Base-by-base conservation (phyloP, 1,139 yeast genomes). In the Diutina ranongensis region DNA sequence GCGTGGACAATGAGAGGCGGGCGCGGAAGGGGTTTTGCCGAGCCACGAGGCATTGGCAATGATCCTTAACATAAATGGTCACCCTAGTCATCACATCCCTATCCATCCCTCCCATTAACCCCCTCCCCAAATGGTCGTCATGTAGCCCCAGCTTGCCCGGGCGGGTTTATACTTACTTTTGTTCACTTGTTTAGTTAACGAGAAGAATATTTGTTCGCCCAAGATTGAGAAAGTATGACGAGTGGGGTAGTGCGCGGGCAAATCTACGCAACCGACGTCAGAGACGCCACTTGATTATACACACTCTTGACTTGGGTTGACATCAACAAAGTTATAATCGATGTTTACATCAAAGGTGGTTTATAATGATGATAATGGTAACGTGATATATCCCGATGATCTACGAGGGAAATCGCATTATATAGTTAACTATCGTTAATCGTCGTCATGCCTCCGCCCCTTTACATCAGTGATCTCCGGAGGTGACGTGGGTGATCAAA, bases 141-240 rank as follows among this genome's bases (percentile, higher is more conserved):
- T 5, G 28, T 25, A 25, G 5, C 5, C 9, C 9, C 28, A 10
- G 5, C 5, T 25, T 10, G 9, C 28, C 34, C 34, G 15, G 34
- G 34, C 34, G 40, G 27, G 40, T 21, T 27, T 25, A 25, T 38
- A 38, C 42, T 38, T 38, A 38, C 42, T 22, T 20, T 38, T 38
- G 31, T 38, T 38, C 31, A 38, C 42, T 22, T 38, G 19, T 22
- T 22, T 38, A 15, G 33, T 38, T 38, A 38, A 25, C 32, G 20
- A 38, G 40, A 36, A 36, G 33, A 38, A n/a, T 38, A 38, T 38
- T 38, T 38, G 42, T 38, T 38, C 42, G 13, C 34, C 15, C 7
- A 31, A 12, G 4, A 15, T 15, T 31, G 15, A 12, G 15, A 25
- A 25, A n/a, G 34, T 31, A 31, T 31, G 34, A 31, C 34, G 34